Evolutionary conservation across 2,329 filamentous ascomycete species (phyloP), one percentile per base, ranked within the genome.

Genomic region (Davidsoniella neocaledoniae): DNA sequence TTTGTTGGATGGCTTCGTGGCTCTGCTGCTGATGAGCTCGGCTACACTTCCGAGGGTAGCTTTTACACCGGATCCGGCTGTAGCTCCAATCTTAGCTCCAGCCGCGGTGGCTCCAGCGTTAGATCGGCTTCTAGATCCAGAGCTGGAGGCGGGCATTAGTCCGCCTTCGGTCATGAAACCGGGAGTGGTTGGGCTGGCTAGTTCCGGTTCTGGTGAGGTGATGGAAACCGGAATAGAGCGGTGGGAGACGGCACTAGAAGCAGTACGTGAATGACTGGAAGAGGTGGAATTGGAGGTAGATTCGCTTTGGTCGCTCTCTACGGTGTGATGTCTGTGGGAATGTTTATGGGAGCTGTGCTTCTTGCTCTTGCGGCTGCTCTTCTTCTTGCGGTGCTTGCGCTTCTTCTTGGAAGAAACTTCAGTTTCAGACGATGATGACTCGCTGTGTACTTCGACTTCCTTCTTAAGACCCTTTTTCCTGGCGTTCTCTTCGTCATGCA

Each of bases 401-500:
- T 48, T 26, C 12, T 48, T 48, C 36, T 40, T 48, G 12, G 39
- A 10, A 6, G 45, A 16, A 17, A n/a, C n/a, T 9, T 39, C 44
- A 39, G 23, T 26, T 14, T 46, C 39, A 19, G 44, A 41, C 7
- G 37, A 33, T 8, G 25, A 33, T 12, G 26, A 33, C 26, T 8
- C 7, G 26, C 26, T 10, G 7, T 33, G 26, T 33, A 33, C 26
- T 33, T 33, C 26, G 10, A 10, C 7, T 33, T 33, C 16, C 39
- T 39, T 39, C 33, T 48, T 19, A 14, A 36, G 26, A 14, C 17
- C 42, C 29, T 39, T 43, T 12, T 43, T 43, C 36, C 7, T 25
- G n/a, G n/a, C 43, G n/a, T 29, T 43, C 39, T 52, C 26, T 36
- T 51, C 49, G 4, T 43, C 40, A 10, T 17, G 29, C 10, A 17